Evolutionary conservation across 106 monocot species (phyloP).

Genomic region (Vanilla planifolia): DNA sequence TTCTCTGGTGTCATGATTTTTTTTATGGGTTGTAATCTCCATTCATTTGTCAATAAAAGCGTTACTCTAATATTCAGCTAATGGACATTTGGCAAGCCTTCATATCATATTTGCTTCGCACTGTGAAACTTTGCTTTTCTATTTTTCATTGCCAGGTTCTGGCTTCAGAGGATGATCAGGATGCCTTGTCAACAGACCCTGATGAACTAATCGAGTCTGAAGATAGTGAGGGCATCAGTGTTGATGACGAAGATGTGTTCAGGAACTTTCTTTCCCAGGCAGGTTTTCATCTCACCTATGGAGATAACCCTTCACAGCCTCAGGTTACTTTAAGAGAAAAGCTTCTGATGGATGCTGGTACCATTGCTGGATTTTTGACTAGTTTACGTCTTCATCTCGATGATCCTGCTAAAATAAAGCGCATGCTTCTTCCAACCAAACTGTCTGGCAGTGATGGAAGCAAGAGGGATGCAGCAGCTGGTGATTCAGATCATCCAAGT

Average conservation of each 20-base stretch:
- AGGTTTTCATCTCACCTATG: constrained; percentile 84
- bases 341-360: constrained; percentile 79
- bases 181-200: constrained; percentile 82
- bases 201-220: constrained; percentile 92
- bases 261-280: constrained; percentile 72
- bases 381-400: constrained; percentile 75
- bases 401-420: constrained; percentile 90
- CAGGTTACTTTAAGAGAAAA: constrained; percentile 85
- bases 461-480: constrained; percentile 46
- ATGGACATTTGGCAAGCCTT: background rate
- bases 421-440: constrained; percentile 83
- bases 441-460: constrained; percentile 36
- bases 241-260: constrained; percentile 86
- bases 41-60: too few relatives aligned
- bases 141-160: constrained; percentile 49
- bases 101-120: background rate
- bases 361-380: constrained; percentile 87
- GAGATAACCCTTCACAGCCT: constrained; percentile 65
- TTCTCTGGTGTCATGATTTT: too few relatives aligned
- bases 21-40: too few relatives aligned
- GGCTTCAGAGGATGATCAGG: constrained; percentile 90
- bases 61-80: background rate
- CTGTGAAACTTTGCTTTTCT: background rate
- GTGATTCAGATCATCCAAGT: constrained; percentile 59
- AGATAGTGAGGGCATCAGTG: constrained; percentile 77